Base-by-base conservation (phyloP, 805 yeast genomes). In the Metschnikowia lochheadii region DNA sequence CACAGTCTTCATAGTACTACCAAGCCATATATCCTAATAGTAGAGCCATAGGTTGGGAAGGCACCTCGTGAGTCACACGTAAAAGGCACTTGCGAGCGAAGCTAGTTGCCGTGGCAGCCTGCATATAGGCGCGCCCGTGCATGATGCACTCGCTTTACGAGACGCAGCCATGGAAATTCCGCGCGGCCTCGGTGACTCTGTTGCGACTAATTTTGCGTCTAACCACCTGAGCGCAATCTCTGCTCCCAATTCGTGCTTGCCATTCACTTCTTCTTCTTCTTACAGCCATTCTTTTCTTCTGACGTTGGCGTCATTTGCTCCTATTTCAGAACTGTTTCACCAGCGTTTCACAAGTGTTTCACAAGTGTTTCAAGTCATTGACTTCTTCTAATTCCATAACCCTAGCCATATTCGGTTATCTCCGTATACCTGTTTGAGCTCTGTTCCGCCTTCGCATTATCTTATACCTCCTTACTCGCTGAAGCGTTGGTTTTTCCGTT, bases 121-220 rank as follows among this genome's bases (percentile, higher is more conserved):
- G 45, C 45, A 33, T 18, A 13, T 11, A n/a, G 2, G n/a, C 18
- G 43, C 38, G 11, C 18, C 29, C 3, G 29, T 33, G 17, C 38
- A 21, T 20, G 20, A 11, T n/a, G n/a, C 44, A 17, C 17, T 14
- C 17, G 35, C 45, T 32, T 42, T 42, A 20, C 45, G 38, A 42
- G 38, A 42, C 31, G 45, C 45, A 42, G 31, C 13, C 14, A 7
- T 5, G 15, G 13, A 33, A 42, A 33, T 42, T 42, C 45, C 38
- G 45, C 38, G 36, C 36, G 31, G 31, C 14, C 41, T 39, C 29
- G 29, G 35, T 42, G 45, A 42, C 45, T 42, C 45, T 42, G 45
- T 42, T 33, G 33, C 41, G 33, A 26, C n/a, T 14, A 32, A 33
- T 20, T 32, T 32, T 32, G 38, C 45, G 38, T 31, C 29, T 18